Conservation (phyloP, 768 basidiomycete genomes). For the Boletus edulis region DNA sequence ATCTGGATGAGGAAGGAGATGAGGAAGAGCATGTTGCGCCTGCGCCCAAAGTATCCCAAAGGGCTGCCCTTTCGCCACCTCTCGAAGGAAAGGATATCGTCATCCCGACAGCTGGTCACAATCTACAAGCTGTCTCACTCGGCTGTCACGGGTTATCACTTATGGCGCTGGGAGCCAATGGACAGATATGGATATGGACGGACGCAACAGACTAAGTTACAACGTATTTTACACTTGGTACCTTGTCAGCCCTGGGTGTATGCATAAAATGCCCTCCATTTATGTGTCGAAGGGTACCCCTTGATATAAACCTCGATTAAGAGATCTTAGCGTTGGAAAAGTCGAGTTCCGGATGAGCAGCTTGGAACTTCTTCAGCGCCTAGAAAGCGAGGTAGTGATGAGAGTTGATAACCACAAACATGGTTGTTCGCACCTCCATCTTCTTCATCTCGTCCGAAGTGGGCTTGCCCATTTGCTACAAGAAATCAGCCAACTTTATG, state of each 20-base stretch:
- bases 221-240: not conserved
- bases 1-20: conserved; percentile 29
- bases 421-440: conserved; percentile 58
- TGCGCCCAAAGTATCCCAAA: not conserved
- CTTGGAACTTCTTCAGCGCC: conserved; percentile 88
- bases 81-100: conserved; percentile 21
- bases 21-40: conserved; percentile 15
- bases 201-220: conserved; percentile 13
- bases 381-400: conserved; percentile 28
- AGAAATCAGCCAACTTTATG: not conserved
- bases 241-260: not conserved
- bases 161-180: conserved; percentile 18
- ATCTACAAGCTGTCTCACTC: conserved; percentile 42
- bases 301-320: conserved; percentile 29
- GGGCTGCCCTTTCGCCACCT: conserved; percentile 16
- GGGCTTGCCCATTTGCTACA: conserved; percentile 91
- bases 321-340: conserved; percentile 91
- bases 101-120: conserved; percentile 13
- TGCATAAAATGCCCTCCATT: not conserved
- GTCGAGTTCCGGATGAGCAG: conserved; percentile 88
- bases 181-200: conserved; percentile 28
- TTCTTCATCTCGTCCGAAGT: conserved; percentile 95
- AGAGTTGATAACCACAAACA: not conserved
- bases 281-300: not conserved
- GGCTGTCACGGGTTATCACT: conserved; percentile 39